Conservation (phyloP, 1,284 basidiomycete species). For the Ganoderma boninense region DNA sequence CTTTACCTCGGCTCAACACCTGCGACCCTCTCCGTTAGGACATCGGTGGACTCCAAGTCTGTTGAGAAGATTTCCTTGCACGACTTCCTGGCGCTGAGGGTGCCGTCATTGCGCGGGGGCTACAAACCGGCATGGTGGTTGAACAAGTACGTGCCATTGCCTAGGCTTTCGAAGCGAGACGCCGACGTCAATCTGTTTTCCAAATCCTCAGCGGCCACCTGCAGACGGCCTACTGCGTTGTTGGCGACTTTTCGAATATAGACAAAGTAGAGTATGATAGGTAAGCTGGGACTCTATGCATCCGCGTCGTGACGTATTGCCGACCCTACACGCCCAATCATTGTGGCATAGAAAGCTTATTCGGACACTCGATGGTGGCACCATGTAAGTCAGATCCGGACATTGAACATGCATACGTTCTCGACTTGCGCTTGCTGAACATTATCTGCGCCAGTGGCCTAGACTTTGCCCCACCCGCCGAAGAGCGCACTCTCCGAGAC, state of each 20-base stretch:
- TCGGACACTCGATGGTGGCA: constrained; percentile 73
- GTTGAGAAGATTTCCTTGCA: constrained; percentile 52
- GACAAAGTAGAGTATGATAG: constrained; percentile 79
- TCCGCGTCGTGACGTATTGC: constrained; percentile 12
- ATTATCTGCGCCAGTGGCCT: constrained; percentile 60
- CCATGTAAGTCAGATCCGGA: constrained; percentile 56
- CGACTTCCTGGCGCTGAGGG: constrained; percentile 62
- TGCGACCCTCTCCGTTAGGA: constrained; percentile 50
- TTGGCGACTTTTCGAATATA: constrained; percentile 77
- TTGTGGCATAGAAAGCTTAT: constrained; percentile 57
- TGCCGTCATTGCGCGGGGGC: constrained; percentile 61
- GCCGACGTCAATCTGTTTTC: neutral
- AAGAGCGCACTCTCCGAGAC: constrained; percentile 58
- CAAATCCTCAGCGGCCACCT: constrained; percentile 65
- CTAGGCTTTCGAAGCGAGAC: neutral
- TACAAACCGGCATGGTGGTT: constrained; percentile 79
- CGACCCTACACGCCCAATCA: constrained; percentile 17
- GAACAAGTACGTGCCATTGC: constrained; percentile 55
- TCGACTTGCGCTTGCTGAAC: constrained; percentile 5
- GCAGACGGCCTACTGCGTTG: constrained; percentile 75
- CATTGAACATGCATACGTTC: constrained; percentile 4
- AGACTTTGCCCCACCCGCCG: constrained; percentile 71
- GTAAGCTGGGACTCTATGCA: constrained; percentile 45
- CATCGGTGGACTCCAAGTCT: constrained; percentile 45
- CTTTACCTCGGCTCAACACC: constrained; percentile 47